Evolutionary conservation across 2,329 filamentous ascomycete species (phyloP).

Genomic region (Fusarium aywerte): DNA sequence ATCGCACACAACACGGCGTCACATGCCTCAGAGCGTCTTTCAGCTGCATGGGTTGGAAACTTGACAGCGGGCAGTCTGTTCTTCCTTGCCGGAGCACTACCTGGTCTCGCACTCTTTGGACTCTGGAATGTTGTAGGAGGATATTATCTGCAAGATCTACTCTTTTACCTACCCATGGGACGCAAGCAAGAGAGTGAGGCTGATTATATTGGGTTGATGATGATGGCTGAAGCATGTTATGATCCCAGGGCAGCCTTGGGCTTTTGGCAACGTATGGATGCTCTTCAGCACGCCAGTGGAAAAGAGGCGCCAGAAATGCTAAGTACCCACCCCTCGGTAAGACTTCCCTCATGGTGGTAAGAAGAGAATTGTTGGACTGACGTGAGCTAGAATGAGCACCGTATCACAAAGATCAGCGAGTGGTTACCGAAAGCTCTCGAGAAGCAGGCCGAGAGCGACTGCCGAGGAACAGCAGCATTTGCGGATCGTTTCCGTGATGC

Average conservation of each 20-base stretch:
- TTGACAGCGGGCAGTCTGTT: constrained; percentile 62
- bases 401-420: constrained; percentile 72
- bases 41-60: constrained; percentile 62
- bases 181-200: constrained; percentile 80
- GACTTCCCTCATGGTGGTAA: constrained; percentile 43
- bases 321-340: constrained; percentile 78
- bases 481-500: constrained; percentile 64
- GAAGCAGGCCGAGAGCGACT: constrained; percentile 65
- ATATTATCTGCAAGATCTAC: constrained; percentile 64
- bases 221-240: constrained; percentile 85
- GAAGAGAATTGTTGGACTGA: not conserved
- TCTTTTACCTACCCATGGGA: constrained; percentile 75
- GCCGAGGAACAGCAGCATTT: constrained; percentile 62
- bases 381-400: constrained; percentile 63
- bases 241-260: constrained; percentile 73
- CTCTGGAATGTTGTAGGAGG: constrained; percentile 59
- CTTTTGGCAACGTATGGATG: constrained; percentile 76
- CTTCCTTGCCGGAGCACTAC: constrained; percentile 58
- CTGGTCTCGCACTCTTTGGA: constrained; percentile 53
- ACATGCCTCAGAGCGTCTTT: constrained; percentile 73
- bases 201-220: constrained; percentile 82
- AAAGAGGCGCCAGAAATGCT: constrained; percentile 74
- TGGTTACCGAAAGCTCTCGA: constrained; percentile 70
- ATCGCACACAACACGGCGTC: constrained; percentile 80
- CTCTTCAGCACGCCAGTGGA: constrained; percentile 51